Base-by-base conservation (phyloP, 164 flowering plant genomes). In the Nymphaea thermarum region DNA sequence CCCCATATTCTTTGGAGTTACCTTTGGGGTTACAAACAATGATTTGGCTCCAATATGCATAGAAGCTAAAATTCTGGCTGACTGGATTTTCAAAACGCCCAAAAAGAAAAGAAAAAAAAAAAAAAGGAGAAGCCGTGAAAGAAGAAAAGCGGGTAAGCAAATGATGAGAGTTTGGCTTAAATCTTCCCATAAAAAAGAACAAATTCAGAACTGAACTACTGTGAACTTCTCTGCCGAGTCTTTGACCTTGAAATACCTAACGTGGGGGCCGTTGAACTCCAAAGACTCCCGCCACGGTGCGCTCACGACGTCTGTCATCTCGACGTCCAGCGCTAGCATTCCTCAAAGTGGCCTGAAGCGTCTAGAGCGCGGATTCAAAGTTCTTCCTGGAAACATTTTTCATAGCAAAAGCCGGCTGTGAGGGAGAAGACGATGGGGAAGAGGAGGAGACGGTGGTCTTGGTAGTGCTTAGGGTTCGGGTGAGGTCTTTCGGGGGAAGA, bases 191-290 rank as follows among this genome's bases (percentile, higher is more conserved):
- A 91, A 84, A 66, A 91, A 91, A 11, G 99, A 96, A 67, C 96
- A 91, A 10, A 94, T 91, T 3, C 99, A 97, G 72, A 91, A 86
- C 78, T 94, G 99, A 72, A 94, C 74, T 51, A 88, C 96, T 51
- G 99, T 96, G 74, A 91, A 94, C 64, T 90, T 91, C 81, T 88
- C 90, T 15, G 90, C 96, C 6, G 98, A 94, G 72, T 91, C 98
- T 65, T 87, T 91, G 67, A 91, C 82, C 67, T 94, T 94, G 69
- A 94, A 81, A 70, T 90, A 94, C 42, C 78, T 76, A 18, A 91
- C 76, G 67, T 90, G 93, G 57, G 65, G 79, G 16, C 91, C 82
- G 75, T 94, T 97, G 72, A 87, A 90, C 67, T 86, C 88, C 59
- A 87, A 82, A 18, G 85, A 72, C 14, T 89, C 96, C 12, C 96